A percentile compares a stretch with the other conserved stretches of the same genome.
phyloP scores from a whole-genome alignment of 1,284 basidiomycete genomes.

The Blastosporella zonata region DNA sequence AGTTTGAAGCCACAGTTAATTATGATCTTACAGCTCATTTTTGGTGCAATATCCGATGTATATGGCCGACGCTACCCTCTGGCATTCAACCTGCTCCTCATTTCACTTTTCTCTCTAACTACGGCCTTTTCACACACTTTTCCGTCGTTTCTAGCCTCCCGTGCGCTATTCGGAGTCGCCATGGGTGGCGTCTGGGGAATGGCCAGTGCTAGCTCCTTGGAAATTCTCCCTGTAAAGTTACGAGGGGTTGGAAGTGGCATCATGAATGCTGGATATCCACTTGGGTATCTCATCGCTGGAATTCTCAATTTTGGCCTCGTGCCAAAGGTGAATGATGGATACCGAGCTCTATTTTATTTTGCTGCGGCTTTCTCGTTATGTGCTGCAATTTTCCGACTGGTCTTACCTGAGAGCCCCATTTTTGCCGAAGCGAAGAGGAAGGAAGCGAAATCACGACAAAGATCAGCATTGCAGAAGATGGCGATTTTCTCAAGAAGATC shows the following conservation, averaged over 20 bases:
- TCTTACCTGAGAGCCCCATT: background rate
- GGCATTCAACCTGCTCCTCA: background rate
- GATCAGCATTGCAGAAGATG: background rate
- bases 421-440: background rate
- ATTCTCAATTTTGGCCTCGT: background rate
- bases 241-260: background rate
- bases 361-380: background rate
- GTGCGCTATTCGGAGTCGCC: background rate
- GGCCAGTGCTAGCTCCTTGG: background rate
- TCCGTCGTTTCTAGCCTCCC: background rate
- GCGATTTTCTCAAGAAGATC: background rate
- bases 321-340: background rate
- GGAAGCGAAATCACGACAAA: background rate
- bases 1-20: background rate
- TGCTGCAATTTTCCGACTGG: background rate
- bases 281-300: background rate
- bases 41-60: background rate
- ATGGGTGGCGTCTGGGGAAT: background rate
- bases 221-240: background rate
- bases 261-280: background rate
- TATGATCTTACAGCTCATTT: background rate
- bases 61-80: background rate
- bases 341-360: background rate
- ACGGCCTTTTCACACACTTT: background rate
- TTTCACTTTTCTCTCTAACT: background rate